Evolutionary conservation across 805 yeast genomes (phyloP).

Genomic region (Candida multigemmis): DNA sequence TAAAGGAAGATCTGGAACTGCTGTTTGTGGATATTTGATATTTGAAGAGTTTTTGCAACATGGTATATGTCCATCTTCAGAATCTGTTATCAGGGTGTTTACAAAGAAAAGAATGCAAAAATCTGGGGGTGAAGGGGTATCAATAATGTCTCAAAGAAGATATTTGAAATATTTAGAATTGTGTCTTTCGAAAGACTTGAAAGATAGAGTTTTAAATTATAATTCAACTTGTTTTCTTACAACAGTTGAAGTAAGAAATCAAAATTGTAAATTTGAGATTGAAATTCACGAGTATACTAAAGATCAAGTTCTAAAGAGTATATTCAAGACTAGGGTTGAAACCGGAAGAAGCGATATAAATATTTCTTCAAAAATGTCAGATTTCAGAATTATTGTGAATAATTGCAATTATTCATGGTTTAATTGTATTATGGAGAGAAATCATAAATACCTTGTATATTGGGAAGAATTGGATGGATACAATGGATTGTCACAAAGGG

Average conservation of each 20-base stretch:
- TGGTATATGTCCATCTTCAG: constrained; percentile 16
- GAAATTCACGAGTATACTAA: too few relatives aligned
- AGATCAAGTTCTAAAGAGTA: too few relatives aligned
- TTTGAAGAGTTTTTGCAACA: constrained; percentile 13
- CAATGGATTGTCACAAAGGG: constrained; percentile 50
- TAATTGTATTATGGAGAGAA: constrained; percentile 6
- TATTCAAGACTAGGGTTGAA: background rate
- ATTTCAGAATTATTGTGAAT: constrained; percentile 8
- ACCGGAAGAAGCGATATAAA: constrained; percentile 1
- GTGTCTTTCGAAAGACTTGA: too few relatives aligned
- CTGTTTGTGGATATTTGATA: constrained; percentile 66
- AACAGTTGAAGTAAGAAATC: too few relatives aligned
- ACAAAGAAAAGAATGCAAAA: constrained; percentile 48
- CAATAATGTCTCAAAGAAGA: constrained; percentile 60
- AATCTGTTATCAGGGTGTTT: constrained; percentile 44
- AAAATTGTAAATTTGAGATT: too few relatives aligned
- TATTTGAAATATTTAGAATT: constrained; percentile 50
- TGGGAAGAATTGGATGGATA: constrained; percentile 56
- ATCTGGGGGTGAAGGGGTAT: constrained; percentile 57
- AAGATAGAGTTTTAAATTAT: too few relatives aligned
- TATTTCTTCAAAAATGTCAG: constrained; percentile 3
- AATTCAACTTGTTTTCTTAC: too few relatives aligned
- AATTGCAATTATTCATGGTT: constrained; percentile 20
- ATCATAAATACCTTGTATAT: background rate
- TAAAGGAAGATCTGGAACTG: constrained; percentile 82